A percentile compares a stretch with the other conserved stretches of the same genome.
Conservation (phyloP, 2,329 filamentous ascomycete species). For the Paecilomyces sp. region DNA sequence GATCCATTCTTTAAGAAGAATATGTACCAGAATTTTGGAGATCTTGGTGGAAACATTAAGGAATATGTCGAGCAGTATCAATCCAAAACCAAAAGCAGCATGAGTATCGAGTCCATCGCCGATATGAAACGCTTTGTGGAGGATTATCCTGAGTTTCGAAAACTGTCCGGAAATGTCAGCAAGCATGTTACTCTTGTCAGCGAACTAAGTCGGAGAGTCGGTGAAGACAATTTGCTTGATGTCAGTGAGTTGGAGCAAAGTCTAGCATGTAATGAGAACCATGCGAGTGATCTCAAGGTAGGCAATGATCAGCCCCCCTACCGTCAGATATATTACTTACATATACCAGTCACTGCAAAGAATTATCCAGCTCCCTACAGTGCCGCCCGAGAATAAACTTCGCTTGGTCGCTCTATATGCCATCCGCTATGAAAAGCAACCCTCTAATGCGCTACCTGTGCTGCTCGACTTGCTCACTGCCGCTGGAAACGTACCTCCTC, state of each 20-base stretch:
- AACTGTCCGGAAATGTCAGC: constrained; percentile 94
- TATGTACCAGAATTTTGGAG: constrained; percentile 97
- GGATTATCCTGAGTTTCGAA: constrained; percentile 96
- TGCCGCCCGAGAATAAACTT: constrained; percentile 77
- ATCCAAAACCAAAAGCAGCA: constrained; percentile 90
- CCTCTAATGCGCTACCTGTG: constrained; percentile 74
- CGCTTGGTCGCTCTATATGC: constrained; percentile 91
- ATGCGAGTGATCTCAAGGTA: constrained; percentile 84
- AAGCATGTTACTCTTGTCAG: constrained; percentile 96
- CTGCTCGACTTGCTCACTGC: constrained; percentile 80
- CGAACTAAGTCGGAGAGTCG: constrained; percentile 82
- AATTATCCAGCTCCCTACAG: constrained; percentile 71
- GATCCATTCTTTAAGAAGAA: constrained; percentile 99
- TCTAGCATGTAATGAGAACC: constrained; percentile 93
- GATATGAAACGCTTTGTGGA: constrained; percentile 99
- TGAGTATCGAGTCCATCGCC: constrained; percentile 91
- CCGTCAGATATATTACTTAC: constrained; percentile 6
- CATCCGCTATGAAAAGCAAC: constrained; percentile 80
- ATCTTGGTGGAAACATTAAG: constrained; percentile 92
- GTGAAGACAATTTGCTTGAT: constrained; percentile 80
- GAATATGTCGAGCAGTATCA: constrained; percentile 99
- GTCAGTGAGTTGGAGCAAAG: constrained; percentile 97
- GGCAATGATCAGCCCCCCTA: constrained; percentile 9
- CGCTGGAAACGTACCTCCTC: constrained; percentile 69
- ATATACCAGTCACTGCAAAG: constrained; percentile 65